Evolutionary conservation across 768 basidiomycete genomes (phyloP), one percentile per base, ranked within the genome.

Genomic region (Chalciporus pseudorubinellus): DNA sequence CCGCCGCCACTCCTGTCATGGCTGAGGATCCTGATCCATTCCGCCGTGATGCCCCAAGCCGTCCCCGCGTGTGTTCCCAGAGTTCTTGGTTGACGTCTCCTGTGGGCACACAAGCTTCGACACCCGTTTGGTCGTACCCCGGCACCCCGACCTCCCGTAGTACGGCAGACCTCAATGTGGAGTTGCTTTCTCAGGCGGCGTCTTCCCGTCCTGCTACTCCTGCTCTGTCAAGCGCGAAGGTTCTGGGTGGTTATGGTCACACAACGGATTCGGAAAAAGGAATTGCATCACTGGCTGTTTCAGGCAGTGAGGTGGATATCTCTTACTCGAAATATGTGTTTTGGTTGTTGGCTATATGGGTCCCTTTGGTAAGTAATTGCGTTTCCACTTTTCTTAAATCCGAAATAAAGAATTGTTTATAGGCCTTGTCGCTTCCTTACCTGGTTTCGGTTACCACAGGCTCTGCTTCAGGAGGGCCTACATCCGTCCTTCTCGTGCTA

Each of bases 1-100:
- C 72, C n/a, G 76, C 79, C 0, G 73, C 76, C 1, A 73, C 76
- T 1, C 65, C 66, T 67, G 56, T 60, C 39, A 68, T 77, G 44
- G 62, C 64, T 55, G 78, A 82, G 53, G 75, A 73, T 48, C 70
- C 80, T 7, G 86, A 88, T 55, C 85, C 84, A 9, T 87, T 89
- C 74, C 74, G 81, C 46, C 79, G 81, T 28, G 77, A 80, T 41
- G 64, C 70, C 19, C 79, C 81, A 8, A 64, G 68, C 29, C 80
- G 77, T 36, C 64, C 65, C 28, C 80, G 85, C 28, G 64, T 82
- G 18, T 83, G 77, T 9, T 87, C 87, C 7, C 84, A 87, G 63
- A 81, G 73, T 16, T 90, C 87, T 4, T 89, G 88, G 88, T 65
- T 90, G 50, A 84, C 84, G 0, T 85, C 85, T 4, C 77, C 78